phyloP scores from a whole-genome alignment of 1,284 basidiomycete species.

The Trichosporon coremiiforme region DNA sequence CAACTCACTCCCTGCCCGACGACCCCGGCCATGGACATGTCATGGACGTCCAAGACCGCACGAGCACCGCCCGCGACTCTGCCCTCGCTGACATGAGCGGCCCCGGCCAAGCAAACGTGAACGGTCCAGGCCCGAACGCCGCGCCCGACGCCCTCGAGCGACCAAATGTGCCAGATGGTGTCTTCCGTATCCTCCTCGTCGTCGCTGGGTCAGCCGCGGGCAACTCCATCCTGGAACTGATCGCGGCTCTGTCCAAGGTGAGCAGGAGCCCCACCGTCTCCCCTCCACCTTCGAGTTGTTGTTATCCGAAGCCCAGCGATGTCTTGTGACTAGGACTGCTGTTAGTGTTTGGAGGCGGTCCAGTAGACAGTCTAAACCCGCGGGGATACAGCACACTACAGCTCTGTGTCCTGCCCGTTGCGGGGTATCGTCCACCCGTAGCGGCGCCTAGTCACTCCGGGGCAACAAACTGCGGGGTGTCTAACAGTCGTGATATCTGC shows the following conservation, averaged over 20 bases:
- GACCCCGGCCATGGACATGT: slow-evolving; percentile 3
- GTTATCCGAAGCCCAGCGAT: not conserved
- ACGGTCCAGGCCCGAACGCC: not conserved
- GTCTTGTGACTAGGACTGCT: not conserved
- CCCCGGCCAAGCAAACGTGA: not conserved
- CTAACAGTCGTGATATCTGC: not conserved
- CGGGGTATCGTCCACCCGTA: too few relatives aligned
- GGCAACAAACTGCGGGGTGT: not conserved
- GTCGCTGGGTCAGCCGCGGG: not conserved
- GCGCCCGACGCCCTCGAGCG: not conserved
- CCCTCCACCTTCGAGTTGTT: not conserved
- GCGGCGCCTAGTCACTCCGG: not conserved
- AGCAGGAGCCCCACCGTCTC: not conserved
- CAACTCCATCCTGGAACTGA: not conserved
- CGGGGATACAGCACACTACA: too few relatives aligned
- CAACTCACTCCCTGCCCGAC: not conserved
- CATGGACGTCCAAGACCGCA: slow-evolving; percentile 3
- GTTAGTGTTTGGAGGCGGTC: too few relatives aligned
- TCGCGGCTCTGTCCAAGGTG: not conserved
- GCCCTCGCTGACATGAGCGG: slow-evolving; percentile 2
- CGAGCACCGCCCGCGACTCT: not conserved
- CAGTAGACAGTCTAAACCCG: too few relatives aligned
- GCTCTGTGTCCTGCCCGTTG: not conserved
- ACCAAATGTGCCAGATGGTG: not conserved
- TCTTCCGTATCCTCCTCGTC: slow-evolving; percentile 2